Conservation (phyloP, 2,329 filamentous ascomycete genomes). For the Phialophora expanda region DNA sequence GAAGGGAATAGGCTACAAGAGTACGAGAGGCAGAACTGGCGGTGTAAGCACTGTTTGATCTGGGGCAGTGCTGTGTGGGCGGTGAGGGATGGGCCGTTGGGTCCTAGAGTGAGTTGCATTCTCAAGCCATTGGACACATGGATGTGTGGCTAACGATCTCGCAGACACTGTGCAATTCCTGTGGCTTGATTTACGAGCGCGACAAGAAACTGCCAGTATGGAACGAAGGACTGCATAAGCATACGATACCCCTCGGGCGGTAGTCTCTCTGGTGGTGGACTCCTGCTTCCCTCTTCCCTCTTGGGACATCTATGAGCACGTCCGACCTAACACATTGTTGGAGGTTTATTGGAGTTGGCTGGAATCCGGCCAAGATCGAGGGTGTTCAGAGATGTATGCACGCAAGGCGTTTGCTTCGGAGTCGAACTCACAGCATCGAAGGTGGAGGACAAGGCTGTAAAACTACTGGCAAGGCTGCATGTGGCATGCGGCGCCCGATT, state of each 20-base stretch:
- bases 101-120: constrained; percentile 70
- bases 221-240: constrained; percentile 71
- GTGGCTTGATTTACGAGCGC: constrained; percentile 85
- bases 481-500: constrained; percentile 8
- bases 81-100: constrained; percentile 85
- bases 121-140: background rate
- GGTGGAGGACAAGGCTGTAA: constrained; percentile 13
- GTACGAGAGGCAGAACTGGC: constrained; percentile 78
- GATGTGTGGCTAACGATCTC: constrained; percentile 17
- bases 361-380: background rate
- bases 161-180: constrained; percentile 89
- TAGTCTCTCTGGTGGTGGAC: constrained; percentile 16
- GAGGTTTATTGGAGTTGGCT: background rate
- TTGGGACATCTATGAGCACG: background rate
- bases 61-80: constrained; percentile 94
- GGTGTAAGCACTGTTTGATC: constrained; percentile 83
- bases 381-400: background rate
- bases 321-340: constrained; percentile 2
- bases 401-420: constrained; percentile 4
- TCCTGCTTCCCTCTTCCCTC: background rate
- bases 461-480: constrained; percentile 14
- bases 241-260: constrained; percentile 49
- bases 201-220: constrained; percentile 81
- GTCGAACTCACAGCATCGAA: background rate
- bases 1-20: constrained; percentile 67